phyloP scores from a whole-genome alignment of 2,329 filamentous ascomycete species.

The Elsinoe ampelina region DNA sequence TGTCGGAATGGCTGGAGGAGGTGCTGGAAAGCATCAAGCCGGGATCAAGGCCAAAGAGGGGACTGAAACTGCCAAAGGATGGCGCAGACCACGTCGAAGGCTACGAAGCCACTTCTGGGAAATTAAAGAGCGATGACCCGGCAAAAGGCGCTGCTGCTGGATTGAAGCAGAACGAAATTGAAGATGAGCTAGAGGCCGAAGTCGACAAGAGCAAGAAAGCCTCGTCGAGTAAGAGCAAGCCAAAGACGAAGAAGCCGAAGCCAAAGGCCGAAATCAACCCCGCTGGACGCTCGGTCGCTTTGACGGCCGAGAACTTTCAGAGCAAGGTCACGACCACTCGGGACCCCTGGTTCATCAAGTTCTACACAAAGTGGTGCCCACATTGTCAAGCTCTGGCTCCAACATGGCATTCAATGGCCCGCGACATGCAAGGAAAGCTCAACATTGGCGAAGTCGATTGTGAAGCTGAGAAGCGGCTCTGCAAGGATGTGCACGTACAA shows the following conservation, averaged over 20 bases:
- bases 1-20: slow-evolving; percentile 66
- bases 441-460: slow-evolving; percentile 97
- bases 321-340: slow-evolving; percentile 73
- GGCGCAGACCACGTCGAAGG: slow-evolving; percentile 43
- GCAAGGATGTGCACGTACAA: slow-evolving; percentile 74
- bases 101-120: slow-evolving; percentile 22
- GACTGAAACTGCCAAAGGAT: slow-evolving; percentile 59
- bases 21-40: slow-evolving; percentile 69
- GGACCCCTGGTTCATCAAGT: slow-evolving; percentile 97
- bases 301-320: slow-evolving; percentile 81
- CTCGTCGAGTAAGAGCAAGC: slow-evolving; percentile 29
- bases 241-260: slow-evolving; percentile 36
- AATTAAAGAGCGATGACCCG: slow-evolving; percentile 28
- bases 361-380: slow-evolving; percentile 94
- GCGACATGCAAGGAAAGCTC: slow-evolving; percentile 79
- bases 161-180: slow-evolving; percentile 15
- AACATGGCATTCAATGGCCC: slow-evolving; percentile 79
- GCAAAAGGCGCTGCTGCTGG: slow-evolving; percentile 28
- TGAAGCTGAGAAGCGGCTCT: slow-evolving; percentile 74
- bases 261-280: slow-evolving; percentile 58
- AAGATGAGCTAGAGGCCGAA: slow-evolving; percentile 13
- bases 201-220: slow-evolving; percentile 21
- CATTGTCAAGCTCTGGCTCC: slow-evolving; percentile 92
- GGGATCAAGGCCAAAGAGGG: slow-evolving; percentile 62
- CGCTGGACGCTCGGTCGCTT: slow-evolving; percentile 61